Evolutionary conservation across 73 alveolate genomes (phyloP).

Genomic region (Tetrahymena thermophila): DNA sequence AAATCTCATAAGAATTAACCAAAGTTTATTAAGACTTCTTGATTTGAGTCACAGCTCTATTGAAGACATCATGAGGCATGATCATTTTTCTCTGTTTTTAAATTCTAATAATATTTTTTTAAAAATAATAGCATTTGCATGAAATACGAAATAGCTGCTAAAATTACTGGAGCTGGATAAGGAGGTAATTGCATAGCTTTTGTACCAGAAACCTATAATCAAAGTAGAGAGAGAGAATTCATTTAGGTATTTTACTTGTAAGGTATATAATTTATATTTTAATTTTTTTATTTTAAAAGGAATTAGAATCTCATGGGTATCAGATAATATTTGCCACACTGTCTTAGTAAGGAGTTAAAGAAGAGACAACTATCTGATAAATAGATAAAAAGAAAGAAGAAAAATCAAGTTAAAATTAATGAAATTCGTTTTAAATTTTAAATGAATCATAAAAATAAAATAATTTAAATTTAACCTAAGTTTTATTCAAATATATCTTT

Average conservation of each 20-base stretch:
- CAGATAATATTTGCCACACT: not conserved
- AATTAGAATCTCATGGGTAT: not conserved
- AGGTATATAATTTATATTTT: too few relatives aligned
- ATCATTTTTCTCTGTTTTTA: not conserved
- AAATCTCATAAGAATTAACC: not conserved
- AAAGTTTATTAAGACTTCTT: not conserved
- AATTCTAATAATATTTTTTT: not conserved
- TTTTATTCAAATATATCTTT: too few relatives aligned
- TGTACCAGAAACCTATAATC: not conserved
- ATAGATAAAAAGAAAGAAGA: too few relatives aligned
- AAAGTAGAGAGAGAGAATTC: not conserved
- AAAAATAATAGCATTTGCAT: not conserved
- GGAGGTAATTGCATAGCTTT: not conserved
- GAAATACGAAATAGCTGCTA: not conserved
- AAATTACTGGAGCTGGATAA: not conserved
- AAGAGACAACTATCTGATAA: not conserved
- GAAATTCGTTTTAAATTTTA: too few relatives aligned
- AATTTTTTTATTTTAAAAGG: not conserved
- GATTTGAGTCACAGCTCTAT: not conserved
- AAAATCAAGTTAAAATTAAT: too few relatives aligned
- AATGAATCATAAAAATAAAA: too few relatives aligned
- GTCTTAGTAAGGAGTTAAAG: not conserved
- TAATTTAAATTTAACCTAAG: too few relatives aligned
- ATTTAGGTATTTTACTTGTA: not conserved
- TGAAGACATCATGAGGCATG: not conserved